A percentile compares a stretch with the other conserved stretches of the same genome.
Conservation (phyloP, 2,329 filamentous ascomycete species). For the Aspergillus terreus region DNA sequence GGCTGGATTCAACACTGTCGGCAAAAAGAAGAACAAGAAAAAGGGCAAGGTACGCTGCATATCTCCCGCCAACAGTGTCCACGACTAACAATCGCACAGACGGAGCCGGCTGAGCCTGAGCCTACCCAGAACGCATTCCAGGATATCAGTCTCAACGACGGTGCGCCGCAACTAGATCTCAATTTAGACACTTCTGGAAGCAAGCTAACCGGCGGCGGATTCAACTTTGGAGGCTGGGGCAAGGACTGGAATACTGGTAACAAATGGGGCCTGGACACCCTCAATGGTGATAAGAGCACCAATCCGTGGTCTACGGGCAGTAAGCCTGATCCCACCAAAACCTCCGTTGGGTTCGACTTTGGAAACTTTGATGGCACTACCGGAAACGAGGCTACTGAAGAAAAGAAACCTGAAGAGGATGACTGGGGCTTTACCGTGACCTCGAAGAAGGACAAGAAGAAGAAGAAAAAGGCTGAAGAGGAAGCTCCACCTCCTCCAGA, state of each 20-base stretch:
- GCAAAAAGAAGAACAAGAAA: constrained; percentile 57
- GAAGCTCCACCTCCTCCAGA: constrained; percentile 19
- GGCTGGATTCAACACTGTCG: constrained; percentile 45
- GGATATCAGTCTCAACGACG: constrained; percentile 64
- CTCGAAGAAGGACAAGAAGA: constrained; percentile 47
- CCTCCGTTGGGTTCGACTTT: constrained; percentile 40
- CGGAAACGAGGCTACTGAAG: constrained; percentile 38
- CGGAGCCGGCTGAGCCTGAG: constrained; percentile 32
- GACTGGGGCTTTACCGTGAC: constrained; percentile 34
- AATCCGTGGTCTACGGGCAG: constrained; percentile 40
- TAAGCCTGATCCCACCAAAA: constrained; percentile 37
- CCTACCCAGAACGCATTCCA: constrained; percentile 55
- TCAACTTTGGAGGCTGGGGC: constrained; percentile 57
- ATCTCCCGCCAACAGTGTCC: neutral
- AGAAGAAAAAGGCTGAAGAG: constrained; percentile 31
- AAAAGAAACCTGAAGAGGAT: constrained; percentile 37
- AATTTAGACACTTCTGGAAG: constrained; percentile 49
- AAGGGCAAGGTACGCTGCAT: constrained; percentile 49
- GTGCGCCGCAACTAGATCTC: constrained; percentile 55
- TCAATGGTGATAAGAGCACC: constrained; percentile 29
- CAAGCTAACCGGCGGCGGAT: constrained; percentile 35
- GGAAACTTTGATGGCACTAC: constrained; percentile 30
- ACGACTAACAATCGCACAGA: constrained; percentile 13
- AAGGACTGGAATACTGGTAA: constrained; percentile 56
- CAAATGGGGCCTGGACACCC: constrained; percentile 43